Percentiles rank a stretch among this genome's conserved stretches.
Evolutionary conservation across 2,329 filamentous ascomycete species (phyloP).

Genomic region (Didymella pinodella): DNA sequence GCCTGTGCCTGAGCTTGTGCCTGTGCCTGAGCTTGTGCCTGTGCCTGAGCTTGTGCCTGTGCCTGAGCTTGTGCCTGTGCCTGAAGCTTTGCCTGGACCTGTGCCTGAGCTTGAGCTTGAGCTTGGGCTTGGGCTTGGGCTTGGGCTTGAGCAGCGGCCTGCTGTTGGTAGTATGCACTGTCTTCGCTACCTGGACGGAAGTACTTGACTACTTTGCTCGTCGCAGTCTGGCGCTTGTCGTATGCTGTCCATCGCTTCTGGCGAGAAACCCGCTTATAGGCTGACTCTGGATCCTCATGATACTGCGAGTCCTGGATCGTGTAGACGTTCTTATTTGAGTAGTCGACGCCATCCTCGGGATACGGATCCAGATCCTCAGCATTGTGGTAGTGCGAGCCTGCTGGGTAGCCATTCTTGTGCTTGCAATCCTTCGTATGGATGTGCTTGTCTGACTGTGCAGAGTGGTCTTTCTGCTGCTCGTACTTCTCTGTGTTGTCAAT

Average conservation of each 20-base stretch:
- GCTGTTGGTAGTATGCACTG: conserved; percentile 10
- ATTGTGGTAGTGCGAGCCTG: conserved; percentile 10
- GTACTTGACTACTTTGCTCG: neutral
- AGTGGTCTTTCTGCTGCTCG: neutral
- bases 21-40: too few species aligned
- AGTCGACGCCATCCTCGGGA: conserved; percentile 9
- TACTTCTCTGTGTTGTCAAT: neutral
- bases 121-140: neutral
- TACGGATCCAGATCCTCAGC: conserved; percentile 10
- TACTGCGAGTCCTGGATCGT: conserved; percentile 9
- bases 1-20: too few species aligned
- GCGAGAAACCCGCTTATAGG: conserved; percentile 13
- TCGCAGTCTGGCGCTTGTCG: conserved; percentile 5
- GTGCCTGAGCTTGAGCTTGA: neutral
- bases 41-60: too few species aligned
- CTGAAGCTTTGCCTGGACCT: too few species aligned
- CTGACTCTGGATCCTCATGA: conserved; percentile 2
- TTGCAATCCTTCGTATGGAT: conserved; percentile 6
- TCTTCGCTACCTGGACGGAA: conserved; percentile 1
- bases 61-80: neutral
- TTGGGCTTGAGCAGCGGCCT: neutral
- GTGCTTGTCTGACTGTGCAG: neutral
- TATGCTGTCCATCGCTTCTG: conserved; percentile 21
- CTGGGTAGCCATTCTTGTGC: conserved; percentile 5
- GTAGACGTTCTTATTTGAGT: conserved; percentile 11